phyloP scores from a whole-genome alignment of 805 yeast species.

The Pichia californica region DNA sequence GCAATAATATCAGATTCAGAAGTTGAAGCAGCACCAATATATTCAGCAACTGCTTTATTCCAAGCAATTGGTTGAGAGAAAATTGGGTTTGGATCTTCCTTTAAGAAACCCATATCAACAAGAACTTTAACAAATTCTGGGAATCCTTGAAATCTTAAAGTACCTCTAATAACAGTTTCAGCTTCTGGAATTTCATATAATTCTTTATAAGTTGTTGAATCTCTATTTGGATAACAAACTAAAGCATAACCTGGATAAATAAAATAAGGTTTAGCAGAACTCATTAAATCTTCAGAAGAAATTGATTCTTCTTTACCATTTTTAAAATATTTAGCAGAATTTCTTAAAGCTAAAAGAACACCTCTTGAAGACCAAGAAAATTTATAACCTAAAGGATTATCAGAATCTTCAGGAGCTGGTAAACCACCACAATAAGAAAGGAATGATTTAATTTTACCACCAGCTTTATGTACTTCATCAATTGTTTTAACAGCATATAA shows the following conservation, averaged over 20 bases:
- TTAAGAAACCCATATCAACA: conserved; percentile 88
- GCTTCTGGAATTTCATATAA: conserved; percentile 95
- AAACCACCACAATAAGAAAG: conserved; percentile 97
- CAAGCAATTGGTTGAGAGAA: conserved; percentile 61
- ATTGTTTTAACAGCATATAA: conserved; percentile 97
- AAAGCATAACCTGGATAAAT: conserved; percentile 94
- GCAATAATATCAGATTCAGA: conserved; percentile 68
- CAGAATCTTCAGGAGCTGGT: conserved; percentile 97
- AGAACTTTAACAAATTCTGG: conserved; percentile 94
- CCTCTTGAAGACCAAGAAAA: conserved; percentile 99
- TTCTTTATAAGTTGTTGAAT: conserved; percentile 89
- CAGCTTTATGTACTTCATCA: conserved; percentile 86
- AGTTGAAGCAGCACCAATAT: conserved; percentile 67
- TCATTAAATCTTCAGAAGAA: conserved; percentile 88
- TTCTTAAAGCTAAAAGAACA: conserved; percentile 90
- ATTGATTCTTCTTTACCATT: conserved; percentile 78
- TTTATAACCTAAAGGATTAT: conserved; percentile 97
- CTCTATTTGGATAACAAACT: conserved; percentile 97
- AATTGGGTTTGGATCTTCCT: conserved; percentile 60
- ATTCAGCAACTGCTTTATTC: conserved; percentile 79
- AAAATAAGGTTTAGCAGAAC: conserved; percentile 88
- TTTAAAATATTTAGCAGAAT: conserved; percentile 83
- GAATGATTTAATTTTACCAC: conserved; percentile 92
- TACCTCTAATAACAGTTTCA: conserved; percentile 93
- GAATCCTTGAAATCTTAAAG: conserved; percentile 97